A percentile compares a stretch with the other conserved stretches of the same genome.
Evolutionary conservation across 2,329 filamentous ascomycete genomes (phyloP).

Genomic region (Colletotrichum nymphaeae): DNA sequence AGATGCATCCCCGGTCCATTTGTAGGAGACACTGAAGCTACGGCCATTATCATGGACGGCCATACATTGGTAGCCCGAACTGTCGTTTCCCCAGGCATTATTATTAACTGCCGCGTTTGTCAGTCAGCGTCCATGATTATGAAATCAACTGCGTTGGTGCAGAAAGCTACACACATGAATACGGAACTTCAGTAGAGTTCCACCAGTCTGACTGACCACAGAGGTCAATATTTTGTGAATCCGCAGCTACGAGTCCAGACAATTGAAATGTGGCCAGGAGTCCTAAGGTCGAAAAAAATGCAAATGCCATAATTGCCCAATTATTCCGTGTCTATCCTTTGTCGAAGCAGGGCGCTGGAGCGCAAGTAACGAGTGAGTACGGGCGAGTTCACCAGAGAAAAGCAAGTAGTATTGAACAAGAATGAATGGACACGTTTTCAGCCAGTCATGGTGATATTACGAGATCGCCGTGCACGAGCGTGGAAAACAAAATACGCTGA

Average conservation of each 20-base stretch:
- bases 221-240: conserved; percentile 15
- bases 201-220: conserved; percentile 34
- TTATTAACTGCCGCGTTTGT: conserved; percentile 21
- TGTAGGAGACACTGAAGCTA: conserved; percentile 30
- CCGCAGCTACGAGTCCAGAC: conserved; percentile 6
- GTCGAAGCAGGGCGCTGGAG: neutral
- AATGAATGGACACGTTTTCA: neutral
- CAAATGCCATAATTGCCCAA: conserved; percentile 6
- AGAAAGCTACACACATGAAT: conserved; percentile 18
- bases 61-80: conserved; percentile 32
- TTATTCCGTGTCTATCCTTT: neutral
- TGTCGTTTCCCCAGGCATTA: conserved; percentile 34
- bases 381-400: neutral
- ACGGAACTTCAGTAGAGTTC: conserved; percentile 33
- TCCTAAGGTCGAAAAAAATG: neutral
- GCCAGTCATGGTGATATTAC: neutral
- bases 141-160: neutral
- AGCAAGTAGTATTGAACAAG: neutral
- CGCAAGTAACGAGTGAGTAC: neutral
- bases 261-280: conserved; percentile 11
- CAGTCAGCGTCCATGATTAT: neutral
- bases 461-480: neutral
- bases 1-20: conserved; percentile 32
- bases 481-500: neutral
- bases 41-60: conserved; percentile 26